These are phyloP conservation scores for Scedosporium dehoogii DNA, from an alignment of 2,329 filamentous ascomycete genomes.

Conservation along the genomic window DNA sequence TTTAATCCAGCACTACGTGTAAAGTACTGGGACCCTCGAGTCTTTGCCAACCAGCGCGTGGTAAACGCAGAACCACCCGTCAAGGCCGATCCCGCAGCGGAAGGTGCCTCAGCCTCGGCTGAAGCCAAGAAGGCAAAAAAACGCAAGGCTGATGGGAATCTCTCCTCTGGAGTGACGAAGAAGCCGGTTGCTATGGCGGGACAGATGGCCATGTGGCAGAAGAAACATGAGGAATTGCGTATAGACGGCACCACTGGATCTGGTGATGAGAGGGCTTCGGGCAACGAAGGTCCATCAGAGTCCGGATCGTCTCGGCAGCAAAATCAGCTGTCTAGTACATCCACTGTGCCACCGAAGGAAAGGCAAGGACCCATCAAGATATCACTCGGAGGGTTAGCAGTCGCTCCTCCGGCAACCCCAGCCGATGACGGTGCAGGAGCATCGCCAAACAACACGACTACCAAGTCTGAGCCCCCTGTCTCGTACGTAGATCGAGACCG, in stretches of 20 bases:
- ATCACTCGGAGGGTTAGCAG: conserved; percentile 16
- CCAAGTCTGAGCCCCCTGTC: conserved; percentile 9
- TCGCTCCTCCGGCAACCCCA: neutral
- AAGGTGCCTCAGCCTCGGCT: conserved; percentile 18
- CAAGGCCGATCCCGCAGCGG: conserved; percentile 17
- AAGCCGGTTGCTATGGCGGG: conserved; percentile 30
- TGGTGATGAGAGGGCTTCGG: conserved; percentile 5
- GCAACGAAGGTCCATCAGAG: neutral
- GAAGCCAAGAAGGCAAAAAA: conserved; percentile 37
- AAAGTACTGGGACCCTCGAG: conserved; percentile 67
- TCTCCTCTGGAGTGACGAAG: conserved; percentile 21
- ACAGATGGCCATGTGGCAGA: conserved; percentile 35
- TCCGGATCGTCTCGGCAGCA: neutral
- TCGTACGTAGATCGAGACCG: conserved; percentile 51
- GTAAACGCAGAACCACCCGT: conserved; percentile 41
- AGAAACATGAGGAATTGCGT: conserved; percentile 30
- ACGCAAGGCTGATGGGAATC: conserved; percentile 36
- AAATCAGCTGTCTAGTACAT: conserved; percentile 6
- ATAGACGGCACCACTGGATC: conserved; percentile 2
- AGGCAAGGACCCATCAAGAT: conserved; percentile 18
- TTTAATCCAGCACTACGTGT: conserved; percentile 58
- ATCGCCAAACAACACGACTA: conserved; percentile 1
- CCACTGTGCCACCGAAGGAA: neutral
- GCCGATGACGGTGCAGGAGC: neutral
- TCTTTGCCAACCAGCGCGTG: conserved; percentile 57